Percentiles rank a stretch among this genome's conserved stretches.
phyloP scores from a whole-genome alignment of 768 basidiomycete genomes.

The Mycena olivaceomarginata region DNA sequence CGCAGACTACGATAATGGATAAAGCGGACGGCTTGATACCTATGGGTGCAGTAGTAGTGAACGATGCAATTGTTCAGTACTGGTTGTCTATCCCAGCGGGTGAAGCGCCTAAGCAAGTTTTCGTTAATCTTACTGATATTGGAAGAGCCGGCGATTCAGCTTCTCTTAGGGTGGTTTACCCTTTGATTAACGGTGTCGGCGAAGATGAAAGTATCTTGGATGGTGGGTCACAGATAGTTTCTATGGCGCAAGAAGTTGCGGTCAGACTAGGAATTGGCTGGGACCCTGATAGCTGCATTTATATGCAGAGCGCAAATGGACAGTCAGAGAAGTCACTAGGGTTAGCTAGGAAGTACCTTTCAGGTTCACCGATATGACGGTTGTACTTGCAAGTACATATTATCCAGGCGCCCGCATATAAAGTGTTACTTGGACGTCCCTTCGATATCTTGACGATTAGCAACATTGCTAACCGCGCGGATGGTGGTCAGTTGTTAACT shows the following conservation, averaged over 20 bases:
- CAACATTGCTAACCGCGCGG: no score
- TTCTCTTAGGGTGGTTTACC: background rate
- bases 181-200: background rate
- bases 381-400: slow-evolving; percentile 39
- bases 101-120: background rate
- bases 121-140: background rate
- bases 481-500: background rate
- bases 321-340: slow-evolving; percentile 23
- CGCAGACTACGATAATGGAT: background rate
- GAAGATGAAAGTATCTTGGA: background rate
- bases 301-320: slow-evolving; percentile 23
- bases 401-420: background rate
- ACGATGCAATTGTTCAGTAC: slow-evolving; percentile 28
- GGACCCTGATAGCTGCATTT: slow-evolving; percentile 19
- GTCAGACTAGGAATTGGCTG: background rate
- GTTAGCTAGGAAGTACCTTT: slow-evolving; percentile 32
- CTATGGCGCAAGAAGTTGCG: background rate
- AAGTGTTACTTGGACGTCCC: background rate
- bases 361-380: slow-evolving; percentile 11
- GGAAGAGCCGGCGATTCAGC: background rate
- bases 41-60: slow-evolving; percentile 44
- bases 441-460: background rate
- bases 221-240: background rate
- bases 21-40: slow-evolving; percentile 28
- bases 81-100: background rate